Evolutionary conservation across 768 basidiomycete genomes (phyloP).

Genomic region (Antrodiella citrinella): DNA sequence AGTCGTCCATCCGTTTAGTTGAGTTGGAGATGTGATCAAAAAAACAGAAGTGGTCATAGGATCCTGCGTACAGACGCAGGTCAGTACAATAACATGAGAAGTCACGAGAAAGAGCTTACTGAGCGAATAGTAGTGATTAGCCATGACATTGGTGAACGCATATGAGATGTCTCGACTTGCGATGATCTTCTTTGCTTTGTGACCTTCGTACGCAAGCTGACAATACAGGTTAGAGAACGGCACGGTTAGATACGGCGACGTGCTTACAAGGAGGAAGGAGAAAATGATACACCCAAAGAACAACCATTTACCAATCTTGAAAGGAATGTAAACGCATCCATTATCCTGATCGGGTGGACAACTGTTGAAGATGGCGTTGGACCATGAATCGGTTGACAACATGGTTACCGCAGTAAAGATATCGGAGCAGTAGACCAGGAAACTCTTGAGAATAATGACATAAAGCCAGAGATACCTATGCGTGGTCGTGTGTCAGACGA

Average conservation of each 20-base stretch:
- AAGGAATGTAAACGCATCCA: conserved; percentile 81
- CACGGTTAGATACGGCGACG: background rate
- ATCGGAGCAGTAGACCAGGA: conserved; percentile 95
- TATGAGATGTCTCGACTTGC: conserved; percentile 94
- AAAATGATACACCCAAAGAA: conserved; percentile 98
- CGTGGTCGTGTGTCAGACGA: too few species aligned
- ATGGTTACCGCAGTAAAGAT: conserved; percentile 96
- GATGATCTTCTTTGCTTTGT: conserved; percentile 91
- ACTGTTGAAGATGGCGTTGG: conserved; percentile 80
- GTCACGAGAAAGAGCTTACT: conserved; percentile 41
- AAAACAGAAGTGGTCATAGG: conserved; percentile 97
- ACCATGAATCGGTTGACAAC: conserved; percentile 87
- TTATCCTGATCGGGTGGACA: conserved; percentile 44
- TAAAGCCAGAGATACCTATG: conserved; percentile 88
- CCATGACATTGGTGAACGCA: conserved; percentile 96
- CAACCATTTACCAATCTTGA: conserved; percentile 87
- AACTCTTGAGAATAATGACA: conserved; percentile 87
- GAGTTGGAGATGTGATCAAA: conserved; percentile 95
- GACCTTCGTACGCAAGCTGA: conserved; percentile 85
- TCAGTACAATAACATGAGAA: background rate
- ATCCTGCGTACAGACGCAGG: conserved; percentile 40
- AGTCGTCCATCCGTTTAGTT: conserved; percentile 92
- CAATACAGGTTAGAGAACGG: background rate
- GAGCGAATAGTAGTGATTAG: conserved; percentile 93
- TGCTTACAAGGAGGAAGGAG: conserved; percentile 85